phyloP scores from a whole-genome alignment of 495 filamentous ascomycete species.

The Talaromyces borbonicus region DNA sequence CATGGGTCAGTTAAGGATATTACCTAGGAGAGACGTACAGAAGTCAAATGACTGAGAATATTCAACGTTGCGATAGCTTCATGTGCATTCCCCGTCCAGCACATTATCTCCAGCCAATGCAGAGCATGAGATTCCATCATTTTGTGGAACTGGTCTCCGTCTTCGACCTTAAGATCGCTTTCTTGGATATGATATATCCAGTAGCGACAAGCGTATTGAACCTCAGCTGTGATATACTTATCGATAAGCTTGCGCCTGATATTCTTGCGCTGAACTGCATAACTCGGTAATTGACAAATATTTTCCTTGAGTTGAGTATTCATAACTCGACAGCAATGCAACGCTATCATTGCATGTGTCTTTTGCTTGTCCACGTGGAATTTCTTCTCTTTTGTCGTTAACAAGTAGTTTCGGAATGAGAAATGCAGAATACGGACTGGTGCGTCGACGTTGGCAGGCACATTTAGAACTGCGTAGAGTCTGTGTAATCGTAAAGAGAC shows the following conservation, averaged over 20 bases:
- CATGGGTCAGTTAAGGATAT: too few species aligned
- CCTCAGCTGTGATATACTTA: constrained; percentile 10
- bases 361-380: constrained; percentile 3
- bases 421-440: constrained; percentile 16
- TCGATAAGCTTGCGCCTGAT: neutral
- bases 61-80: too few species aligned
- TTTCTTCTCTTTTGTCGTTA: neutral
- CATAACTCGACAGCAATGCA: neutral
- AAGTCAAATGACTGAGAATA: too few species aligned
- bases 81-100: too few species aligned
- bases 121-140: too few species aligned
- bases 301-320: constrained; percentile 4
- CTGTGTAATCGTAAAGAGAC: constrained; percentile 9
- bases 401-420: constrained; percentile 22
- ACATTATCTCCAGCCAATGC: too few species aligned
- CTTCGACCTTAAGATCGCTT: too few species aligned
- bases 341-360: neutral
- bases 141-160: too few species aligned
- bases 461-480: constrained; percentile 15
- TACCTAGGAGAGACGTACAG: too few species aligned
- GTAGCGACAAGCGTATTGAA: constrained; percentile 20
- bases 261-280: neutral
- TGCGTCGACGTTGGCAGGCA: constrained; percentile 7
- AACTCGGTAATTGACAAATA: constrained; percentile 10
- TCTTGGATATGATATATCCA: constrained; percentile 25